Evolutionary conservation across 1,284 basidiomycete species (phyloP), one percentile per base, ranked within the genome.

Genomic region (Cerrena zonata): DNA sequence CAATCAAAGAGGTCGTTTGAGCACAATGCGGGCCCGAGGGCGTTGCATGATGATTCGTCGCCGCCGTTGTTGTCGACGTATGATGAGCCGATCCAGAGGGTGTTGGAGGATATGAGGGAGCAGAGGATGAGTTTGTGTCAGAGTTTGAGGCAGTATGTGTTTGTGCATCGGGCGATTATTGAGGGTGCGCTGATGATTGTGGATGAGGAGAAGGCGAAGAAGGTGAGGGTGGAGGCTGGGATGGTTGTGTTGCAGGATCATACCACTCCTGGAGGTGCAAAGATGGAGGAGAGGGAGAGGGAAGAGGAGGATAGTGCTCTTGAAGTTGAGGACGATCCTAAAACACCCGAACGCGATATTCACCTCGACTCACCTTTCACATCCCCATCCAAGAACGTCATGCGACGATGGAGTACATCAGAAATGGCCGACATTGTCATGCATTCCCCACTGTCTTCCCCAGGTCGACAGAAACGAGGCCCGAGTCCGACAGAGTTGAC

Each of bases 81-180:
- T 57, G 72, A 78, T 30, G 84, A 90, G 52, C 91, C 91, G 3
- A 79, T 94, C 37, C 78, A 78, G 61, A 76, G 82, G 50, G 79
- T 94, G 2, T 71, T 94, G 24, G 87, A 90, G 65, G 89, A 91
- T 61, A 92, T 94, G 87, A 78, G 91, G 45, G 84, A 92, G 63
- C 91, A 94, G 69, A 73, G 91, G 46, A 94, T 94, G 91, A 91
- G 89, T 60, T 68, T 94, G 52, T 92, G 91, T 60, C 91, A 93
- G 73, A 91, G 85, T 62, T 68, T 94, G 61, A 73, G 91, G 53
- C 91, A 94, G 70, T 94, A 92, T 62, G 82, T 94, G 21, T 94
- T 94, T 65, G 88, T 92, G 24, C 89, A 94, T 63, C 83, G 85
- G 27, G 90, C 86, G 15, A 79, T 94, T 54, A 82, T 94, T 49